Conservation (phyloP, 352 stramenopile species). For the Globisporangium abappressorium region DNA sequence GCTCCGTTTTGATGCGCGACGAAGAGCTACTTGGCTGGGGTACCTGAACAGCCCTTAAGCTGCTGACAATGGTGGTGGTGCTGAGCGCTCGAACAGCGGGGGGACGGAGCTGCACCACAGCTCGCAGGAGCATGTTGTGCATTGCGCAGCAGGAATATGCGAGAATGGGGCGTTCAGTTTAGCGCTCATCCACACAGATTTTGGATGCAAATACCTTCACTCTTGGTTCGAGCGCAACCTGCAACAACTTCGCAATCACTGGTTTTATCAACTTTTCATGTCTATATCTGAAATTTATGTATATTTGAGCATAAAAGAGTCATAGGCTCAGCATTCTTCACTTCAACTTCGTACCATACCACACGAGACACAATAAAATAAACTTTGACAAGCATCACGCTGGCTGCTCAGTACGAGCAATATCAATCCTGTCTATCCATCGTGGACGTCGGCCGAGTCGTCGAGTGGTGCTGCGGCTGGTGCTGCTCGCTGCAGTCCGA, state of each 20-base stretch:
- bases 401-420: neutral
- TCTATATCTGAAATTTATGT: neutral
- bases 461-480: neutral
- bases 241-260: neutral
- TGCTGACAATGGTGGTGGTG: conserved; percentile 11
- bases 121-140: neutral
- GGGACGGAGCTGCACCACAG: neutral
- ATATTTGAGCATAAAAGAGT: neutral
- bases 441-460: too few species aligned
- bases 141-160: neutral
- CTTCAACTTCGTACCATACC: neutral
- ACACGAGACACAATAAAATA: neutral
- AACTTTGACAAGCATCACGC: neutral
- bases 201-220: neutral
- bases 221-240: neutral
- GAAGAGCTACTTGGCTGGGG: neutral
- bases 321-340: neutral
- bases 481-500: neutral
- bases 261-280: too few species aligned
- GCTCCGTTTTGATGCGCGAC: conserved; percentile 7
- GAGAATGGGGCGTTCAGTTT: neutral
- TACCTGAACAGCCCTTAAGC: neutral
- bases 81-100: neutral
- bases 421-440: too few species aligned
- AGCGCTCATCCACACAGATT: neutral